Evolutionary conservation across 129 eudicot species (phyloP).

Genomic region (Lactuca saligna): DNA sequence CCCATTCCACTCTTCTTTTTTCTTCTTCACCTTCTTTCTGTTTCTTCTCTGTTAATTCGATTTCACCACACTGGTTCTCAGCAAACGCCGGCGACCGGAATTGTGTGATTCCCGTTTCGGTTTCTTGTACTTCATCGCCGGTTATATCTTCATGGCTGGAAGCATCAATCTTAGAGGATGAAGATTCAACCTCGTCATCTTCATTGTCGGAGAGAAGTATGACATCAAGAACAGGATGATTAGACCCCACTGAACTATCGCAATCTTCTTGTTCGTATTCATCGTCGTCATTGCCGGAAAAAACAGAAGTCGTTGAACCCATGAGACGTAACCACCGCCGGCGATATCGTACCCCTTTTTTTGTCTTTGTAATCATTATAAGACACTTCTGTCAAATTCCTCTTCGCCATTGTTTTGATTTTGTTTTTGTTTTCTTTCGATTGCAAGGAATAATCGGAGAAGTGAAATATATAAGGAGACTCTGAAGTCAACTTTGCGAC

Average conservation of each 20-base stretch:
- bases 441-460: too few species aligned
- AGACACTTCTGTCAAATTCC: not conserved
- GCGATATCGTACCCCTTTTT: too few species aligned
- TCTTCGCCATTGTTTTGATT: slow-evolving; percentile 1
- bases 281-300: not conserved
- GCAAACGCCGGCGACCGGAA: not conserved
- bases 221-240: not conserved
- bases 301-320: not conserved
- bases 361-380: not conserved
- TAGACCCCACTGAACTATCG: not conserved
- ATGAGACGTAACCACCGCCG: not conserved
- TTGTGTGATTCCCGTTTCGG: not conserved
- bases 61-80: not conserved
- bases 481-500: not conserved
- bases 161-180: not conserved
- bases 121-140: not conserved
- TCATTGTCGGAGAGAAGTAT: not conserved
- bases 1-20: not conserved
- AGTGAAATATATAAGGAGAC: not conserved
- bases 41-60: slow-evolving; percentile 5
- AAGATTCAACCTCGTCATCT: not conserved
- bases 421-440: not conserved
- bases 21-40: not conserved
- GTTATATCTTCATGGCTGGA: not conserved
- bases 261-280: not conserved